Conservation (phyloP, 2,329 filamentous ascomycete genomes). For the Myriangium duriaei region DNA sequence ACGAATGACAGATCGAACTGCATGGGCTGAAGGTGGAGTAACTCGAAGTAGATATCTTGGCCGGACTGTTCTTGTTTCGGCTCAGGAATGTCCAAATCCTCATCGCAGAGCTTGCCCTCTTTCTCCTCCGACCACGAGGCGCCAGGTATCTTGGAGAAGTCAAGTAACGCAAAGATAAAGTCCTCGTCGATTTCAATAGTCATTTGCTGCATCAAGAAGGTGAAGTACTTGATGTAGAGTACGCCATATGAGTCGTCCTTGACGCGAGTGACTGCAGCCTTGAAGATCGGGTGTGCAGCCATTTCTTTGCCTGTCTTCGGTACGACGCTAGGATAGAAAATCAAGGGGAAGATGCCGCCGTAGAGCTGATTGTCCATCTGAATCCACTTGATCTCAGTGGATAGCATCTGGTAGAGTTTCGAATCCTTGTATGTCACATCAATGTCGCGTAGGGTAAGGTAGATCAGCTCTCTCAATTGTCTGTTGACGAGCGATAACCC, state of each 20-base stretch:
- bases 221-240: slow-evolving; percentile 96
- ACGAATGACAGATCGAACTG: slow-evolving; percentile 96
- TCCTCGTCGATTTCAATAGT: slow-evolving; percentile 95
- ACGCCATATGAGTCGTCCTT: slow-evolving; percentile 98
- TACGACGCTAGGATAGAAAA: slow-evolving; percentile 93
- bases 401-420: slow-evolving; percentile 82
- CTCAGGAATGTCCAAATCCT: slow-evolving; percentile 81
- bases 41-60: slow-evolving; percentile 95
- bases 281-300: slow-evolving; percentile 88
- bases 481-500: slow-evolving; percentile 89
- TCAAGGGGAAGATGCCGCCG: slow-evolving; percentile 93
- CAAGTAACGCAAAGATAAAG: slow-evolving; percentile 90
- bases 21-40: slow-evolving; percentile 95
- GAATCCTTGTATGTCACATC: slow-evolving; percentile 88
- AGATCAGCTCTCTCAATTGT: slow-evolving; percentile 82
- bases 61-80: slow-evolving; percentile 72
- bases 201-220: slow-evolving; percentile 89
- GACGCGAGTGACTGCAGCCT: slow-evolving; percentile 80
- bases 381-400: slow-evolving; percentile 91
- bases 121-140: slow-evolving; percentile 76
- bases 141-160: slow-evolving; percentile 87
- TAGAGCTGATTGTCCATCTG: slow-evolving; percentile 98
- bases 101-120: slow-evolving; percentile 78
- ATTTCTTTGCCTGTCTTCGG: slow-evolving; percentile 95
- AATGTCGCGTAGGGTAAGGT: slow-evolving; percentile 84